These are phyloP conservation scores for Nematocida homosporus DNA, from an alignment of 371 early-diverging fungal genomes.

Conservation along the genomic window DNA sequence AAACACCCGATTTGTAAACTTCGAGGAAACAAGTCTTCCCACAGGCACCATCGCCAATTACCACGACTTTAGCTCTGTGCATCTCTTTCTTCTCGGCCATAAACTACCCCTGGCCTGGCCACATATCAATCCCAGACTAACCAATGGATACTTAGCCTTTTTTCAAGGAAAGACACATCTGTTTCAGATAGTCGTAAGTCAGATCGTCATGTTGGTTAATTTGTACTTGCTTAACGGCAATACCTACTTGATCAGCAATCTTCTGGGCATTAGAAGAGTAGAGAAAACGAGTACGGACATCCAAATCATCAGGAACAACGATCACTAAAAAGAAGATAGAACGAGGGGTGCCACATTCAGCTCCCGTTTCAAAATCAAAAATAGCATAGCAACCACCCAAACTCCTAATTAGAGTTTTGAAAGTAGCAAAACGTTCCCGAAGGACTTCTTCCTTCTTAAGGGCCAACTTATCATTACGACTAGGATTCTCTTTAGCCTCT, in stretches of 20 bases:
- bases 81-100: conserved; percentile 43
- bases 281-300: conserved; percentile 54
- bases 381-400: conserved; percentile 58
- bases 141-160: conserved; percentile 1
- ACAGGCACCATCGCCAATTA: conserved; percentile 69
- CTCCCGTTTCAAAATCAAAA: conserved; percentile 63
- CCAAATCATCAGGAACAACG: conserved; percentile 58
- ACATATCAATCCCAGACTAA: background rate
- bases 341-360: conserved; percentile 50
- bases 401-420: conserved; percentile 42
- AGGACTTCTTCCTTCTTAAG: conserved; percentile 54
- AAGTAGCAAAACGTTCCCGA: conserved; percentile 48
- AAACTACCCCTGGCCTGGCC: background rate
- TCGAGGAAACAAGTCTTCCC: conserved; percentile 69
- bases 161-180: conserved; percentile 32
- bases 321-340: conserved; percentile 61
- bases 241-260: conserved; percentile 19
- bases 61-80: conserved; percentile 67
- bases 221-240: conserved; percentile 29
- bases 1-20: conserved; percentile 67
- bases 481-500: conserved; percentile 30
- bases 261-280: conserved; percentile 53
- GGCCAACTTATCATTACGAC: conserved; percentile 16
- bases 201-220: conserved; percentile 45
- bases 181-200: conserved; percentile 40